Conservation (phyloP, 176 grass and related monocot genomes). For the Bolboschoenus planiculmis region DNA sequence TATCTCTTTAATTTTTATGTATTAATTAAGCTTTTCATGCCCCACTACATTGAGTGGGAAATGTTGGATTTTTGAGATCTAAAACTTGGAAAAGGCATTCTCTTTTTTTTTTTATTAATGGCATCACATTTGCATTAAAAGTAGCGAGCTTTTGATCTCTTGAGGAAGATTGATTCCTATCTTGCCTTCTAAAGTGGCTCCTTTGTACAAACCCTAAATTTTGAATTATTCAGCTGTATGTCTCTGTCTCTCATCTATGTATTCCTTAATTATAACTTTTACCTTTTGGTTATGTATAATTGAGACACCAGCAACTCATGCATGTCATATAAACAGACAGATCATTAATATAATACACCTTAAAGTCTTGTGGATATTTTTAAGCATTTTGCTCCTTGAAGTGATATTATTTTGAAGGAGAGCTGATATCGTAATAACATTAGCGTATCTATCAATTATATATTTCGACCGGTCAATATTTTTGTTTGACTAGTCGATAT, state of each 20-base stretch:
- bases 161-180: constrained; percentile 44
- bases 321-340: neutral
- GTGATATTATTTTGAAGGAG: too few species aligned
- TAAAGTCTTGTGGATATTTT: neutral
- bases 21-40: constrained; percentile 58
- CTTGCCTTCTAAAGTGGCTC: constrained; percentile 54
- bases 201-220: constrained; percentile 47
- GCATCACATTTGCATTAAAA: constrained; percentile 73
- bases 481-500: too few species aligned
- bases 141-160: constrained; percentile 55
- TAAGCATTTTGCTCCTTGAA: too few species aligned
- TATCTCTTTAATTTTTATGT: constrained; percentile 54
- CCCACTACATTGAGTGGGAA: constrained; percentile 49
- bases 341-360: neutral
- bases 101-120: constrained; percentile 50
- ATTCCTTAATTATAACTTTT: neutral
- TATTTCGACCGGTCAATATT: too few species aligned
- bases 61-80: constrained; percentile 68
- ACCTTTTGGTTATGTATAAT: neutral
- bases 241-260: constrained; percentile 31
- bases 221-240: neutral
- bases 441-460: neutral
- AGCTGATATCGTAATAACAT: too few species aligned
- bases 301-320: neutral
- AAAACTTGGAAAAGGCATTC: constrained; percentile 45